Base-by-base conservation (phyloP, 495 filamentous ascomycete genomes). In the Rostrohypoxylon terebratum region DNA sequence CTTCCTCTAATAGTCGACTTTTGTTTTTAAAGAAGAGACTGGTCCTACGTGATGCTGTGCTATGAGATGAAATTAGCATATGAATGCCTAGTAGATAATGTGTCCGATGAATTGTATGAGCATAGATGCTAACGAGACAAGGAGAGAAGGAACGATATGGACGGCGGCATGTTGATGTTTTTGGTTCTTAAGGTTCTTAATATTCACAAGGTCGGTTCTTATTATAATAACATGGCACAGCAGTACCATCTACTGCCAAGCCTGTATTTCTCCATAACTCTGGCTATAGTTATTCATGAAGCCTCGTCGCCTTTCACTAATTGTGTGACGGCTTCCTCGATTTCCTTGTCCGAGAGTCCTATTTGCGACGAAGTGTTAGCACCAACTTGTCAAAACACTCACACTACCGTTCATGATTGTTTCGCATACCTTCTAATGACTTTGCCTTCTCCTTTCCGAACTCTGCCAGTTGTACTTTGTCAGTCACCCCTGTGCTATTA, bases 341-440 rank as follows among this genome's bases (percentile, higher is more conserved):
- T 97, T 82, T 94, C 89, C 81, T 96, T 91, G 78, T 97, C 93
- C 58, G 91, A 89, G 69, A 99, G 85, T 55, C 94, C 94, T 97
- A 75, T 48, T 31, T 38, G n/a, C n/a, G 5, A 44, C 28, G 21
- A 2, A 21, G 51, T 3, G 16, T 73, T 45, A 57, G 67, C 28
- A 61, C 28, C 10, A 31, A 31, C 60, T 78, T 34, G 62, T 80
- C 68, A 68, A 69, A 38, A 53, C 25, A 55, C 47, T 6, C 20
- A 13, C 28, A 14, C 31, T 23, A 59, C 25, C 33, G 28, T 64
- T n/a, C n/a, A 23, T 47, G 25, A 44, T 2, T 28, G 20, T 21
- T 8, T 23, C 13, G 42, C 62, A 21, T 75, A 96, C 94, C 94
- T 75, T 87, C 86, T 81, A 99, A 84, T 68, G 90, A 88, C 79